phyloP scores from a whole-genome alignment of 352 stramenopile genomes.

The Pythium pyrilobum region DNA sequence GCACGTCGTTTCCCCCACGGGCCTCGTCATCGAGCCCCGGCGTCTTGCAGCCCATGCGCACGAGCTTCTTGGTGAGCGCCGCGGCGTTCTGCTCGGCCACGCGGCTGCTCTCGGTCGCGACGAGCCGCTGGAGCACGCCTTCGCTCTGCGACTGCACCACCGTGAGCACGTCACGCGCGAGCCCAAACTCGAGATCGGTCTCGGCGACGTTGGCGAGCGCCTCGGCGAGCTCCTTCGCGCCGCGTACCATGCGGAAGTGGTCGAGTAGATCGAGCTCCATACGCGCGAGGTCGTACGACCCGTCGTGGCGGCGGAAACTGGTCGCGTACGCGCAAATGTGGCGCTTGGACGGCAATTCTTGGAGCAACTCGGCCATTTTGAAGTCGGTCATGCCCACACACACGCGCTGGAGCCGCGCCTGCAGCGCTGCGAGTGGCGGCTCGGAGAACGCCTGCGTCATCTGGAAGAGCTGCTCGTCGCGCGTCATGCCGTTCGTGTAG shows the following conservation, averaged over 20 bases:
- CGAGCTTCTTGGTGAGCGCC: constrained; percentile 38
- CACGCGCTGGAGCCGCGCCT: constrained; percentile 43
- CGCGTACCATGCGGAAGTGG: constrained; percentile 76
- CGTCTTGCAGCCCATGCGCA: constrained; percentile 61
- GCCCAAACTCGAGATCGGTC: constrained; percentile 61
- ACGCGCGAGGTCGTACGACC: constrained; percentile 39
- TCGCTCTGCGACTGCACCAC: constrained; percentile 43
- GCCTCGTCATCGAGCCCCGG: neutral
- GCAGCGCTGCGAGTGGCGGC: constrained; percentile 36
- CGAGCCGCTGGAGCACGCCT: constrained; percentile 31
- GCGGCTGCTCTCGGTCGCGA: constrained; percentile 27
- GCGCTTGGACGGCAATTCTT: constrained; percentile 90
- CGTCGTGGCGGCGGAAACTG: constrained; percentile 44
- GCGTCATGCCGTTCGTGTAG: constrained; percentile 59
- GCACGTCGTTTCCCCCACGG: no score
- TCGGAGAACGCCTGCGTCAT: constrained; percentile 53
- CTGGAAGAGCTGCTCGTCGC: constrained; percentile 44
- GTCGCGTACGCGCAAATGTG: constrained; percentile 81
- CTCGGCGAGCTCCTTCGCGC: constrained; percentile 41
- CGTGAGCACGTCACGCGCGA: constrained; percentile 34
- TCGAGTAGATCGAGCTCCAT: constrained; percentile 63
- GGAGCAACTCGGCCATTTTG: constrained; percentile 82
- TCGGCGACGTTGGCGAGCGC: constrained; percentile 49
- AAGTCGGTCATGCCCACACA: constrained; percentile 83
- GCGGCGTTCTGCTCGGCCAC: constrained; percentile 44